A percentile compares a stretch with the other conserved stretches of the same genome.
These are phyloP conservation scores for Aspergillus ostianus DNA, from an alignment of 495 filamentous ascomycete genomes.

Conservation along the genomic window DNA sequence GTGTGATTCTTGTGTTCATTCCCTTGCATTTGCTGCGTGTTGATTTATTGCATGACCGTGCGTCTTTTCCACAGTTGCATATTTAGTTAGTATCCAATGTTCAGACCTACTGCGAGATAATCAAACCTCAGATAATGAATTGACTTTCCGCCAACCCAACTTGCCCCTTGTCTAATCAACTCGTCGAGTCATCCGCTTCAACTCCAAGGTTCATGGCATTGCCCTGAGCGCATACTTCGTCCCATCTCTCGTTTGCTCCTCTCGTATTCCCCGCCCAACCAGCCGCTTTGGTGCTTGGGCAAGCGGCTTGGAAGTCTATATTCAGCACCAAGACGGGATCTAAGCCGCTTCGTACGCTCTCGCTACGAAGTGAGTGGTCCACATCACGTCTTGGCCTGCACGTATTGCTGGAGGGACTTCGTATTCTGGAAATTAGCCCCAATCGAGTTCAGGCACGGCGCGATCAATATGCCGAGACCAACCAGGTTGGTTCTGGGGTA, in stretches of 20 bases:
- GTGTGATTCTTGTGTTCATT: background rate
- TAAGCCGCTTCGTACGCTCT: background rate
- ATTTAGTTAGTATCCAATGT: background rate
- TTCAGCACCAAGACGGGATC: background rate
- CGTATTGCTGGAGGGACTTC: background rate
- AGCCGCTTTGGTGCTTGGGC: background rate
- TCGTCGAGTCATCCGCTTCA: background rate
- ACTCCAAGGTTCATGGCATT: background rate
- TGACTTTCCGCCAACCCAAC: background rate
- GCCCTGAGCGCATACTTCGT: background rate
- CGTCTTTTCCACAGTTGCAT: background rate
- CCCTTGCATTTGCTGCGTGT: background rate
- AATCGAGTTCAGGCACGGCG: background rate
- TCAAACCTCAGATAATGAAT: background rate
- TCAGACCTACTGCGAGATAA: background rate
- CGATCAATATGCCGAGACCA: background rate
- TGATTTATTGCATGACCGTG: background rate
- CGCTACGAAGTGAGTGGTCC: background rate
- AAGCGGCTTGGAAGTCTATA: background rate
- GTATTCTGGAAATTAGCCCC: background rate
- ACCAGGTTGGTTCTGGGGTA: background rate
- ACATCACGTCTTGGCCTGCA: background rate
- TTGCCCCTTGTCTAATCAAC: background rate
- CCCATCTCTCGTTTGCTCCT: background rate
- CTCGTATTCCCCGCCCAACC: background rate